Evolutionary conservation across 2,329 filamentous ascomycete genomes (phyloP), one percentile per base, ranked within the genome.

Genomic region (Fusarium sp.): DNA sequence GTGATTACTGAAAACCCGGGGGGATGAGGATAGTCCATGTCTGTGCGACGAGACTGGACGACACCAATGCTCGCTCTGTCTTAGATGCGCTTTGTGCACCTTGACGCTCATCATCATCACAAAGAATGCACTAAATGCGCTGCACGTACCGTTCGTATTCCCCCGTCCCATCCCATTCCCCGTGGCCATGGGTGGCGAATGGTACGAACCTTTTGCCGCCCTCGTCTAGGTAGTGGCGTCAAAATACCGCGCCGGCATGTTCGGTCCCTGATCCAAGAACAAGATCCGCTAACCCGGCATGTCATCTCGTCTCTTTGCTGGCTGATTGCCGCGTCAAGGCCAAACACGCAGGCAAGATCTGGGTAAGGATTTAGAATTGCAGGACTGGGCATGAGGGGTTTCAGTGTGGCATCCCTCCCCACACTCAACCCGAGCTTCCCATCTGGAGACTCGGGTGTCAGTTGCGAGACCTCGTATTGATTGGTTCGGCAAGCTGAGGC

Each of bases 381-480:
- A 73, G 70, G 70, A 73, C 41, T 41, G 25, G 25, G 31, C 35
- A 44, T 52, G 45, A 62, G 23, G 60, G 52, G 70, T 72, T 66
- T 73, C 66, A 73, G 70, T 73, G 70, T 73, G 70, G 33, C 70
- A 70, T 57, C 41, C 48, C 54, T 59, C 70, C 66, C 63, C 70
- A 73, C 69, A 64, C 45, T 63, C 44, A 31, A 41, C 54, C 37
- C 57, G 58, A 39, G 29, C 27, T 35, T 29, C 58, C 49, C 45
- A 55, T 55, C 69, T 56, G 66, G 39, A 66, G 54, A 21, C 39
- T 63, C 66, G 70, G 61, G 44, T 63, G 63, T 51, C 42, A 66
- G 49, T 49, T 51, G 41, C 35, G 12, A 57, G 38, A 25, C 29
- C 19, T 41, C 29, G 39, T 31, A 11, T 41, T 51, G 33, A 61